These are phyloP conservation scores for Cinchona pubescens DNA, from an alignment of 257 asterid genomes.

Conservation along the genomic window DNA sequence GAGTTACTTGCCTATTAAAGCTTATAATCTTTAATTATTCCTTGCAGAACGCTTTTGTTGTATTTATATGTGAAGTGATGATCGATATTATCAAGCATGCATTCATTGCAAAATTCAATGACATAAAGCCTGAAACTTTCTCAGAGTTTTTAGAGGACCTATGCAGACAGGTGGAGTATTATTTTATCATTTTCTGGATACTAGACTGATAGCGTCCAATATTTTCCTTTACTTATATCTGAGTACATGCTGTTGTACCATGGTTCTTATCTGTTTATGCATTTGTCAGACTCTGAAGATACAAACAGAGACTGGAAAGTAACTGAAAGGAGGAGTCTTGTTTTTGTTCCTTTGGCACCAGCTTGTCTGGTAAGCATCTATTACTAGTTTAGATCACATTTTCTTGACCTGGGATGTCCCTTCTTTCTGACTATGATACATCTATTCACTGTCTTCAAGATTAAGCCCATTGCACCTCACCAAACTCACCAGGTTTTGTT, in stretches of 20 bases:
- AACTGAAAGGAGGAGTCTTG: constrained; percentile 56
- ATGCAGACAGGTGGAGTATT: constrained; percentile 93
- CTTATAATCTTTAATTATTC: constrained; percentile 20
- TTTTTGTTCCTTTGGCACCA: constrained; percentile 89
- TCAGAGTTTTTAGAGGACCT: constrained; percentile 95
- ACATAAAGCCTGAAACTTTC: constrained; percentile 82
- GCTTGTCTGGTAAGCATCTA: constrained; percentile 80
- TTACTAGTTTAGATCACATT: not conserved
- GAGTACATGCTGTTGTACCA: not conserved
- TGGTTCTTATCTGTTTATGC: constrained; percentile 5
- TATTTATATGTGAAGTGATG: constrained; percentile 77
- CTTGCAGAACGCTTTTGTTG: constrained; percentile 89
- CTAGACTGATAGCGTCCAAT: not conserved
- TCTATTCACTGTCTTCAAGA: not conserved
- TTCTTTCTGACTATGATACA: not conserved
- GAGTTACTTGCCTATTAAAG: constrained; percentile 2
- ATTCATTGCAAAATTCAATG: constrained; percentile 91
- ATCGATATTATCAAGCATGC: constrained; percentile 91
- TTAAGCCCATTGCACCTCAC: not conserved
- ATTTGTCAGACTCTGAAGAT: constrained; percentile 60
- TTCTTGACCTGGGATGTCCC: not conserved
- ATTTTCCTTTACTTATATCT: not conserved
- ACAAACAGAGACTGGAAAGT: constrained; percentile 67
- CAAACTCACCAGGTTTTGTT: not conserved
- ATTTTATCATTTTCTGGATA: not conserved